A percentile compares a stretch with the other conserved stretches of the same genome.
These are phyloP conservation scores for Thymus mandschuricus DNA, from an alignment of 257 asterid genomes.

Conservation along the genomic window DNA sequence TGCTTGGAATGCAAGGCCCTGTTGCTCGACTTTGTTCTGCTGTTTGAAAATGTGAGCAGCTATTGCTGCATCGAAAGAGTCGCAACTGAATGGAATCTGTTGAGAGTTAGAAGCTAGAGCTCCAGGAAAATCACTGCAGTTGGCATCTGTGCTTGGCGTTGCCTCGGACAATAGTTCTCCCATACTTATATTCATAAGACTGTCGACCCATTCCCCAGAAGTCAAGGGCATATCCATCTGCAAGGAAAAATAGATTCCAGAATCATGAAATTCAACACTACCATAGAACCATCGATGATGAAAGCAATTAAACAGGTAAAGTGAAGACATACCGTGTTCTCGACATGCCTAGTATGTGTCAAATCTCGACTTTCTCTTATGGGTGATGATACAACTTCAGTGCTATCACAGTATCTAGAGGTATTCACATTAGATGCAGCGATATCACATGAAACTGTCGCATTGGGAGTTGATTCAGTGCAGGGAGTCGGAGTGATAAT, in stretches of 20 bases:
- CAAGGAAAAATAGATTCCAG: constrained; percentile 32
- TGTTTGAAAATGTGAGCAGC: constrained; percentile 91
- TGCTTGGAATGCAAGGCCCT: constrained; percentile 44
- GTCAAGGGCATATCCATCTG: constrained; percentile 52
- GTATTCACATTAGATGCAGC: constrained; percentile 37
- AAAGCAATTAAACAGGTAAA: constrained; percentile 22
- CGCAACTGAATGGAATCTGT: constrained; percentile 77
- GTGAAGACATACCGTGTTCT: constrained; percentile 50
- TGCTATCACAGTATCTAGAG: constrained; percentile 34
- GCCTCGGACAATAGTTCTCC: constrained; percentile 80
- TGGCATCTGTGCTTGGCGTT: constrained; percentile 40
- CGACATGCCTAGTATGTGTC: constrained; percentile 43
- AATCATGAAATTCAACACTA: not conserved
- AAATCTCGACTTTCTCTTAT: constrained; percentile 44
- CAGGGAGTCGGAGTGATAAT: constrained; percentile 34
- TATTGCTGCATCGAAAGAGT: constrained; percentile 98
- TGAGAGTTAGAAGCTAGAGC: constrained; percentile 49
- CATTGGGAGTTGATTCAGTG: constrained; percentile 36
- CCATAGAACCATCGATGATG: constrained; percentile 13
- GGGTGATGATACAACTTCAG: constrained; percentile 33
- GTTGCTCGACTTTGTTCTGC: constrained; percentile 59
- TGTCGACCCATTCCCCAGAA: constrained; percentile 89
- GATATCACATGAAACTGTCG: constrained; percentile 36
- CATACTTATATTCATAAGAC: constrained; percentile 79
- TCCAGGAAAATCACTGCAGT: constrained; percentile 46